Evolutionary conservation across 768 basidiomycete genomes (phyloP).

Genomic region (Lactarius indigo): DNA sequence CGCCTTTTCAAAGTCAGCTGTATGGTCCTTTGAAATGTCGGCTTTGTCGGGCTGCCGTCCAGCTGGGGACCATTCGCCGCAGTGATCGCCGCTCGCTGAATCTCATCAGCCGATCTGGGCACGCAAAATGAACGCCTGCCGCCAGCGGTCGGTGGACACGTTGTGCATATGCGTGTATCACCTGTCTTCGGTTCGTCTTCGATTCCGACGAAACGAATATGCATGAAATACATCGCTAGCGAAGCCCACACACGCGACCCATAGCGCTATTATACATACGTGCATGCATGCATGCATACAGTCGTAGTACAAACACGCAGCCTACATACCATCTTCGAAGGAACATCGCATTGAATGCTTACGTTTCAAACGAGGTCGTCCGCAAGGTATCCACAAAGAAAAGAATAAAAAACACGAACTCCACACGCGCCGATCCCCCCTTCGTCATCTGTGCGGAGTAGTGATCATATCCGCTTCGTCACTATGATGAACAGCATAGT

Average conservation of each 20-base stretch:
- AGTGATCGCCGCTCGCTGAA: constrained; percentile 16
- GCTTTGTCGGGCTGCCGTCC: neutral
- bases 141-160: constrained; percentile 15
- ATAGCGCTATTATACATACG: neutral
- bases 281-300: neutral
- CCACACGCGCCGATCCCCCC: constrained; percentile 17
- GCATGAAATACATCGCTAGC: neutral
- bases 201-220: neutral
- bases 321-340: neutral
- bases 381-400: constrained; percentile 2
- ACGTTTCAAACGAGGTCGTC: constrained; percentile 9
- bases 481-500: neutral
- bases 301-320: neutral
- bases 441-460: neutral
- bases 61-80: constrained; percentile 4
- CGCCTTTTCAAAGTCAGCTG: constrained; percentile 9
- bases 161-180: constrained; percentile 12
- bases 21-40: neutral
- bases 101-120: constrained; percentile 20
- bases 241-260: neutral
- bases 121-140: constrained; percentile 20
- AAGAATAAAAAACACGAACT: constrained; percentile 2
- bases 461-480: neutral
- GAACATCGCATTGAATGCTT: neutral
- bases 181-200: neutral